phyloP scores from a whole-genome alignment of 306 rosid species.

The Acacia acuminata region DNA sequence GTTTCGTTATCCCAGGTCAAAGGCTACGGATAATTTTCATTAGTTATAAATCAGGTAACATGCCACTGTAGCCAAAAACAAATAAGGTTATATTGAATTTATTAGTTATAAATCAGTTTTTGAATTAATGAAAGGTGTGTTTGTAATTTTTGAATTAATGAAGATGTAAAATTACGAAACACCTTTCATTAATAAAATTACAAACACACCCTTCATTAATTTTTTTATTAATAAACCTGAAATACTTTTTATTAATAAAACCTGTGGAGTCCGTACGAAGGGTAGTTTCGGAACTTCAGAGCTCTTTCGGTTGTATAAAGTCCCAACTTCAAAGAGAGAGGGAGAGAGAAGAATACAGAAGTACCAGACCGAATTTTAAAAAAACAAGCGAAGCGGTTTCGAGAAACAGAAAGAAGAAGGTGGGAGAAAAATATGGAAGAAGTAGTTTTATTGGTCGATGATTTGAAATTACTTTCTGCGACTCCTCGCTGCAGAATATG shows the following conservation, averaged over 20 bases:
- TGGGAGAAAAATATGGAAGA: constrained; percentile 58
- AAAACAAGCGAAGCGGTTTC: constrained; percentile 24
- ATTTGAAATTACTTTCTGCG: constrained; percentile 49
- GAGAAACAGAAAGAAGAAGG: constrained; percentile 26
- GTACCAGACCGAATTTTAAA: constrained; percentile 33
- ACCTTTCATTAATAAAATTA: no score
- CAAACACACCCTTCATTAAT: no score
- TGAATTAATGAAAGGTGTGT: no score
- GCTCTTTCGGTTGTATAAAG: constrained; percentile 29
- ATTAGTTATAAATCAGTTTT: no score
- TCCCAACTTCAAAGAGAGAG: background rate
- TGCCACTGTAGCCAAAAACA: no score
- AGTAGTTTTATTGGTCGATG: constrained; percentile 59
- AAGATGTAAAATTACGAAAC: no score
- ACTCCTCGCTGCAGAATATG: constrained; percentile 80
- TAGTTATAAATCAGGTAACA: background rate
- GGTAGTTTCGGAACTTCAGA: constrained; percentile 51
- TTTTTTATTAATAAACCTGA: no score
- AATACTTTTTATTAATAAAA: no score
- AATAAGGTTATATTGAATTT: no score
- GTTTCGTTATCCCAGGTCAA: constrained; percentile 30
- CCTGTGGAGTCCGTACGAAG: constrained; percentile 22
- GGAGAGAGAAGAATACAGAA: constrained; percentile 24
- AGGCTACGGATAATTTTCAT: constrained; percentile 10
- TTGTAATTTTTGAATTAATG: no score